phyloP scores from a whole-genome alignment of 177 flowering plant species.

The Telopea speciosissima region DNA sequence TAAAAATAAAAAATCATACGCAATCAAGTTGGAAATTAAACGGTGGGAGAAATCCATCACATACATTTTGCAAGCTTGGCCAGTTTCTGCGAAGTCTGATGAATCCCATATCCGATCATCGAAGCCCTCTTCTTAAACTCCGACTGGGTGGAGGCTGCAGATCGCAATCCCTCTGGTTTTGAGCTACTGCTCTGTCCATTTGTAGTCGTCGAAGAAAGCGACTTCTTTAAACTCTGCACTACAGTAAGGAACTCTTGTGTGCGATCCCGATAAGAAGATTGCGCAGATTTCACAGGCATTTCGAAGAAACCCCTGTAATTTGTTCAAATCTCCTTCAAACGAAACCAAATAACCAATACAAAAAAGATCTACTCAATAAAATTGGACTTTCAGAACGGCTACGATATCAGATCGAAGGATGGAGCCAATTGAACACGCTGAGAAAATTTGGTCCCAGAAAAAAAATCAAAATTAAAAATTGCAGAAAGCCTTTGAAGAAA shows the following conservation, averaged over 20 bases:
- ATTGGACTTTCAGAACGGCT: too few species aligned
- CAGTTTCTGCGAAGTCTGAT: slow-evolving; percentile 91
- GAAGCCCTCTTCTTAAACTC: slow-evolving; percentile 89
- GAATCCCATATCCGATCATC: slow-evolving; percentile 80
- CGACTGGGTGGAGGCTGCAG: slow-evolving; percentile 57
- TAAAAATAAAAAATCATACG: too few species aligned
- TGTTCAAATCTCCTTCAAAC: background rate
- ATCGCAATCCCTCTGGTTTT: slow-evolving; percentile 39
- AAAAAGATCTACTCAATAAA: too few species aligned
- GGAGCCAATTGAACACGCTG: background rate
- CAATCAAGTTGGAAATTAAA: too few species aligned
- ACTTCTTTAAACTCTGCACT: slow-evolving; percentile 63
- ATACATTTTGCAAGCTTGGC: slow-evolving; percentile 86
- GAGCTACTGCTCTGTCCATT: slow-evolving; percentile 29
- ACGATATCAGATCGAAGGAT: too few species aligned
- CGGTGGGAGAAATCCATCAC: slow-evolving; percentile 9
- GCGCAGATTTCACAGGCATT: slow-evolving; percentile 39
- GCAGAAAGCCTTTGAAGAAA: too few species aligned
- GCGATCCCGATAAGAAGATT: slow-evolving; percentile 76
- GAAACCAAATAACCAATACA: background rate
- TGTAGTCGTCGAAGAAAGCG: slow-evolving; percentile 26
- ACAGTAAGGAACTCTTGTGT: slow-evolving; percentile 72
- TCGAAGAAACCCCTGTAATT: slow-evolving; percentile 3
- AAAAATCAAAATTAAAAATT: slow-evolving; percentile 6
- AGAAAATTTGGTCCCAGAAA: background rate